Percentiles rank a stretch among this genome's conserved stretches.
These are phyloP conservation scores for Trametes coccinea DNA, from an alignment of 768 basidiomycete species.

Conservation along the genomic window DNA sequence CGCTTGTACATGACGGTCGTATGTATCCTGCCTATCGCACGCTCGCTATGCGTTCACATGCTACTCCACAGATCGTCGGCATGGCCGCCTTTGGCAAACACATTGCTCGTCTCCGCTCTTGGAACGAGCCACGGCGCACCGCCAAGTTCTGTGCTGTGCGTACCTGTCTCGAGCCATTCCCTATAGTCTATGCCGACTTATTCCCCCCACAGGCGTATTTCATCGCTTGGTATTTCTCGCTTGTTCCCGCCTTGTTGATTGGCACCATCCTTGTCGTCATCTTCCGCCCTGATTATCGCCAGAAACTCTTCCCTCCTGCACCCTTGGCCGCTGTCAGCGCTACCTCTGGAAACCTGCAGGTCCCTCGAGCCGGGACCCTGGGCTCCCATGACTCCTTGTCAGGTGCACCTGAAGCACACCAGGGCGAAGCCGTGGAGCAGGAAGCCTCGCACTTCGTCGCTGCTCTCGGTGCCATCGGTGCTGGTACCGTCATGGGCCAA, in stretches of 20 bases:
- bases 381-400: constrained; percentile 35
- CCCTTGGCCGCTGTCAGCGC: constrained; percentile 35
- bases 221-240: constrained; percentile 39
- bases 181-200: neutral
- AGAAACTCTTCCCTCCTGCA: constrained; percentile 39
- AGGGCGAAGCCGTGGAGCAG: constrained; percentile 41
- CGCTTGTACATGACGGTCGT: constrained; percentile 42
- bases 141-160: constrained; percentile 33
- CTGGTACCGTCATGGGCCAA: constrained; percentile 34
- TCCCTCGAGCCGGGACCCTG: constrained; percentile 35
- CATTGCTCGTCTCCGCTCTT: constrained; percentile 39
- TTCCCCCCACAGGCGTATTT: constrained; percentile 31
- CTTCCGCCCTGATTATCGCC: constrained; percentile 37
- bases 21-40: constrained; percentile 12
- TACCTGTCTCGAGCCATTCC: neutral
- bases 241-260: constrained; percentile 38
- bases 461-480: constrained; percentile 34
- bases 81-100: constrained; percentile 37
- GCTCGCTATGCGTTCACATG: neutral
- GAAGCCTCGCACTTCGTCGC: constrained; percentile 39
- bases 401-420: constrained; percentile 38
- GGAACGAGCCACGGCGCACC: constrained; percentile 41
- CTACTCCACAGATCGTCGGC: constrained; percentile 31
- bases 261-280: constrained; percentile 37
- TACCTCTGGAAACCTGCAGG: constrained; percentile 35